These are phyloP conservation scores for Hemileia vastatrix DNA, from an alignment of 1,284 basidiomycete species.

Conservation along the genomic window DNA sequence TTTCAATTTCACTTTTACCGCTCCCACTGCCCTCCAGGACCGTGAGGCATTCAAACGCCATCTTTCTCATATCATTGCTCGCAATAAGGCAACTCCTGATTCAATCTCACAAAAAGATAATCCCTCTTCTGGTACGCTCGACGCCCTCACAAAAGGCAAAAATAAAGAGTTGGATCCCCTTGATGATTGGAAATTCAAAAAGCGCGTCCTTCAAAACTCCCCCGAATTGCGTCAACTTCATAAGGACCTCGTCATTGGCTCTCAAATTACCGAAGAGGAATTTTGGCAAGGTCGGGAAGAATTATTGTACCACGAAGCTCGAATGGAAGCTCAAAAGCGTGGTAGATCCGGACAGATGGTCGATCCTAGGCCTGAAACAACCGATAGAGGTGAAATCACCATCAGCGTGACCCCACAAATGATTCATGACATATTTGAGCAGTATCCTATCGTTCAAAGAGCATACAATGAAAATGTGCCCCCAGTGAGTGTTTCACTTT, in stretches of 20 bases:
- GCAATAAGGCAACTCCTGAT: slow-evolving; percentile 49
- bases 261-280: slow-evolving; percentile 76
- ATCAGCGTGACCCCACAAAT: slow-evolving; percentile 87
- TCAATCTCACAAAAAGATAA: slow-evolving; percentile 25
- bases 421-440: slow-evolving; percentile 91
- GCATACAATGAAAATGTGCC: slow-evolving; percentile 92
- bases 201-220: slow-evolving; percentile 65
- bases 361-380: slow-evolving; percentile 73
- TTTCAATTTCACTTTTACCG: slow-evolving; percentile 45
- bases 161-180: slow-evolving; percentile 32
- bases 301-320: slow-evolving; percentile 60
- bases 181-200: slow-evolving; percentile 51
- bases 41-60: slow-evolving; percentile 69
- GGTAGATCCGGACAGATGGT: slow-evolving; percentile 77
- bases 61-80: slow-evolving; percentile 61
- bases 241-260: slow-evolving; percentile 69
- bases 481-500: background rate
- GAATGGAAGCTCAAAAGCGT: slow-evolving; percentile 61
- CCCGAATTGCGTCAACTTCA: slow-evolving; percentile 68
- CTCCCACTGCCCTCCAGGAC: slow-evolving; percentile 53
- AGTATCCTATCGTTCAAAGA: slow-evolving; percentile 85
- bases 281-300: slow-evolving; percentile 93
- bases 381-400: slow-evolving; percentile 64
- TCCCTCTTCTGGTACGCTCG: slow-evolving; percentile 34
- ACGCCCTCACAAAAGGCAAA: slow-evolving; percentile 25